Percentiles rank a stretch among this genome's conserved stretches.
These are phyloP conservation scores for Solidago caesia DNA, from an alignment of 129 eudicot genomes.

Conservation along the genomic window DNA sequence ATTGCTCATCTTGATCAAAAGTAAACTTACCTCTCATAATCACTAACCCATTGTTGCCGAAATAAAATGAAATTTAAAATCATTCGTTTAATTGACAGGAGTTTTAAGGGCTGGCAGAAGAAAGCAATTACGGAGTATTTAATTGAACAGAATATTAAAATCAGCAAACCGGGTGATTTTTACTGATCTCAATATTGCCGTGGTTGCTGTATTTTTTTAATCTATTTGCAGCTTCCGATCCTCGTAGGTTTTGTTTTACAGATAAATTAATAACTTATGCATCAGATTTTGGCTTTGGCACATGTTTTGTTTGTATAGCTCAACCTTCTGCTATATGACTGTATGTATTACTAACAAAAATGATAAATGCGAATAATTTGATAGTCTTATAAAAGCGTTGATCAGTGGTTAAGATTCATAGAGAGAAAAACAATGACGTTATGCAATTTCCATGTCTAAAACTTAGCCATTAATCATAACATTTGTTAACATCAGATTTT, in stretches of 20 bases:
- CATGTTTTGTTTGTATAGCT: slow-evolving; percentile 6
- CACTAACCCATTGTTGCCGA: neutral
- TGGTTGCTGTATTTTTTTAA: neutral
- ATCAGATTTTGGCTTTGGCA: neutral
- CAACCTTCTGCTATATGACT: neutral
- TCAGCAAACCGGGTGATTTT: slow-evolving; percentile 85
- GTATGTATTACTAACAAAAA: neutral
- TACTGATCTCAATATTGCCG: slow-evolving; percentile 27
- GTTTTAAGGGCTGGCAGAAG: slow-evolving; percentile 97
- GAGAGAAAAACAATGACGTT: too few relatives aligned
- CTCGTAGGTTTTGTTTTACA: neutral
- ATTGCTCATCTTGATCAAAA: slow-evolving; percentile 92
- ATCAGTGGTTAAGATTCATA: too few relatives aligned
- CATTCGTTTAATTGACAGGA: slow-evolving; percentile 45
- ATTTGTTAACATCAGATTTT: too few relatives aligned
- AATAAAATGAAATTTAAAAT: neutral
- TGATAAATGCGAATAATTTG: too few relatives aligned
- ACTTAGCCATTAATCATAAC: too few relatives aligned
- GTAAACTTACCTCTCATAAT: slow-evolving; percentile 35
- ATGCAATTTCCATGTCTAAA: too few relatives aligned
- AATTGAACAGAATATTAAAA: slow-evolving; percentile 48
- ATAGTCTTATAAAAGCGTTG: too few relatives aligned
- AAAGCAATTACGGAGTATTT: slow-evolving; percentile 66
- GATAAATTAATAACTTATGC: neutral
- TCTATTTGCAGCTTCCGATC: neutral